These are phyloP conservation scores for Coemansia biformis DNA, from an alignment of 192 early-diverging fungal species.

Conservation along the genomic window DNA sequence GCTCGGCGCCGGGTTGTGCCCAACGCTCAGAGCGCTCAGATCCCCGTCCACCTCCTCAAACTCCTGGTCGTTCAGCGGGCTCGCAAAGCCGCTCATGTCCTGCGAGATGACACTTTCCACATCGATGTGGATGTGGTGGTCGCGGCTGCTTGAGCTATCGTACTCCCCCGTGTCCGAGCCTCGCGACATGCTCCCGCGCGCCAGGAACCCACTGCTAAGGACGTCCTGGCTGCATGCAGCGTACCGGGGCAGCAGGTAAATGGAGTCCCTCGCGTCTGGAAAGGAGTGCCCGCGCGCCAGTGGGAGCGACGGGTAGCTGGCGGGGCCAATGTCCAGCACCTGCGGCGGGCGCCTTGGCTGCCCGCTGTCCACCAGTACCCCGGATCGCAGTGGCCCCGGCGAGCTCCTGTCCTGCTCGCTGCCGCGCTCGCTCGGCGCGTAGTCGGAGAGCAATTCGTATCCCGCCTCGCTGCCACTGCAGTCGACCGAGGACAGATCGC, in stretches of 20 bases:
- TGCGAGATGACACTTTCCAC: conserved; percentile 33
- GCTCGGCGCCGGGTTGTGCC: too few relatives aligned
- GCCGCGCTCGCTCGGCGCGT: too few relatives aligned
- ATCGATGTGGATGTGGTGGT: conserved; percentile 5
- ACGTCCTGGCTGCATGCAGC: conserved; percentile 20
- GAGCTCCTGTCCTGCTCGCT: too few relatives aligned
- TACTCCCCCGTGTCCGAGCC: too few relatives aligned
- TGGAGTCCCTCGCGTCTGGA: conserved; percentile 5
- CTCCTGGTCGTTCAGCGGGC: conserved; percentile 4
- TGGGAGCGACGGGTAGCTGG: conserved; percentile 6
- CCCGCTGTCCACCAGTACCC: not conserved
- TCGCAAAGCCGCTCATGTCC: conserved; percentile 11
- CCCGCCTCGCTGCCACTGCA: not conserved
- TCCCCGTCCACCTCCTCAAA: not conserved
- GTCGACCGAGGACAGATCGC: not conserved
- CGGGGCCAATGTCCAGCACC: not conserved
- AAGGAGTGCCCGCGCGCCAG: not conserved
- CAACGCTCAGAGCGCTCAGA: too few relatives aligned
- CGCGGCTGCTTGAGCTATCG: conserved; percentile 6
- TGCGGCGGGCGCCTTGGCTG: not conserved
- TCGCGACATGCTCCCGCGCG: not conserved
- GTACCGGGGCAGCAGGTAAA: conserved; percentile 17
- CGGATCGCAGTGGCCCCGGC: too few relatives aligned
- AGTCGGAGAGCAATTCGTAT: too few relatives aligned
- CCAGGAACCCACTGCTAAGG: conserved; percentile 2